Evolutionary conservation across 2,329 filamentous ascomycete species (phyloP).

Genomic region (Blastomyces percursus): DNA sequence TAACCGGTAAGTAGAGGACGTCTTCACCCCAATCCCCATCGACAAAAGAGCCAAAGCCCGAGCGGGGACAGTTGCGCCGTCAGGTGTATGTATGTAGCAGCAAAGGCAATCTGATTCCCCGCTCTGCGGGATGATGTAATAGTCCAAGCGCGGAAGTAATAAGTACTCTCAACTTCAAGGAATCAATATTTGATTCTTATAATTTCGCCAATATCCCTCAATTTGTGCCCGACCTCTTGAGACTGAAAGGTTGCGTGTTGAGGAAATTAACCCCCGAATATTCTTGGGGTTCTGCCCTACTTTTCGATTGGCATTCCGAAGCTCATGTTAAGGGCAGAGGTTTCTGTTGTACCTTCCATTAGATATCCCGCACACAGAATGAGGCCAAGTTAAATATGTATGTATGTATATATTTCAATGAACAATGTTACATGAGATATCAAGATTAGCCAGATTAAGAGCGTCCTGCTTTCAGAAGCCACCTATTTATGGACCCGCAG

Average conservation of each 20-base stretch:
- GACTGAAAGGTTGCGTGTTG: neutral
- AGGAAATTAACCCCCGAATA: neutral
- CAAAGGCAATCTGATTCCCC: neutral
- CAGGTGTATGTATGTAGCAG: too few relatives aligned
- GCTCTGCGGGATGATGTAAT: constrained; percentile 1
- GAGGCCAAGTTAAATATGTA: neutral
- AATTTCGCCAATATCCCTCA: neutral
- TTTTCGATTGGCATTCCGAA: too few relatives aligned
- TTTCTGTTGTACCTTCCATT: neutral
- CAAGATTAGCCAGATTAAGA: neutral
- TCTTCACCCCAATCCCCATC: neutral
- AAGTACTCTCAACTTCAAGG: too few relatives aligned
- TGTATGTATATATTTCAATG: neutral
- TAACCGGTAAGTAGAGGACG: neutral
- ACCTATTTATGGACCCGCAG: neutral
- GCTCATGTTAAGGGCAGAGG: neutral
- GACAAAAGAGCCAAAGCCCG: too few relatives aligned
- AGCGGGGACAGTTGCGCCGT: too few relatives aligned
- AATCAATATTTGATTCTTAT: neutral
- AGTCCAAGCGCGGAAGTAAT: too few relatives aligned
- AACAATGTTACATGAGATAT: neutral
- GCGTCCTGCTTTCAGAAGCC: neutral
- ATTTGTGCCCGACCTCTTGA: neutral
- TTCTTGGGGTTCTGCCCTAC: neutral
- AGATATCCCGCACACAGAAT: neutral